These are phyloP conservation scores for Colletotrichum cuscutae DNA, from an alignment of 2,329 filamentous ascomycete genomes.

Conservation along the genomic window DNA sequence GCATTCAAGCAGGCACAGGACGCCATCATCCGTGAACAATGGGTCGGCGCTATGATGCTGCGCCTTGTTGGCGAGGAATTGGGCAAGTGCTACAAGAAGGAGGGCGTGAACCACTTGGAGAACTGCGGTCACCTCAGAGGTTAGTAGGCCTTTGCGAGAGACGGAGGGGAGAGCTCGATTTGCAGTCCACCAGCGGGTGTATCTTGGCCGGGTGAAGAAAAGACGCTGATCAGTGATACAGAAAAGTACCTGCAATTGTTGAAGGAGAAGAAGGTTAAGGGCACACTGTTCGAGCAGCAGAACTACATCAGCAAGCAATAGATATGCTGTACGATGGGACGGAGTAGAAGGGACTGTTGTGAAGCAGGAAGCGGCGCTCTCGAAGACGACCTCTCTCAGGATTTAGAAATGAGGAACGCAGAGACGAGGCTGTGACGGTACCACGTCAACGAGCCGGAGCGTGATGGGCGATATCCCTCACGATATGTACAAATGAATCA, in stretches of 20 bases:
- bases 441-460: slow-evolving; percentile 25
- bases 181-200: neutral
- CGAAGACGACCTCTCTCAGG: slow-evolving; percentile 5
- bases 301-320: slow-evolving; percentile 72
- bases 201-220: neutral
- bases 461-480: slow-evolving; percentile 30
- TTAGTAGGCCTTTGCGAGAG: slow-evolving; percentile 56
- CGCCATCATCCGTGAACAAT: slow-evolving; percentile 85
- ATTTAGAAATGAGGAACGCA: slow-evolving; percentile 8
- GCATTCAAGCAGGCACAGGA: slow-evolving; percentile 86
- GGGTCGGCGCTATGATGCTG: slow-evolving; percentile 91
- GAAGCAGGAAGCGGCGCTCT: slow-evolving; percentile 14
- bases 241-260: slow-evolving; percentile 84
- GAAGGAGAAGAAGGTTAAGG: slow-evolving; percentile 80
- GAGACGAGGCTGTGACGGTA: slow-evolving; percentile 12
- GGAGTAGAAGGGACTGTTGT: neutral
- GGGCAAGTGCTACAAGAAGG: slow-evolving; percentile 84
- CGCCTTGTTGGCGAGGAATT: slow-evolving; percentile 84
- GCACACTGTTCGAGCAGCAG: slow-evolving; percentile 82
- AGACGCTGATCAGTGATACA: slow-evolving; percentile 46
- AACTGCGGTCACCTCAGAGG: slow-evolving; percentile 86
- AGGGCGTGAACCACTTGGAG: slow-evolving; percentile 89
- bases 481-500: slow-evolving; percentile 35
- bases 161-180: neutral
- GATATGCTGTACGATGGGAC: slow-evolving; percentile 1